A percentile compares a stretch with the other conserved stretches of the same genome.
Conservation (phyloP, 768 basidiomycete genomes). For the Boletus subcaerulescens region DNA sequence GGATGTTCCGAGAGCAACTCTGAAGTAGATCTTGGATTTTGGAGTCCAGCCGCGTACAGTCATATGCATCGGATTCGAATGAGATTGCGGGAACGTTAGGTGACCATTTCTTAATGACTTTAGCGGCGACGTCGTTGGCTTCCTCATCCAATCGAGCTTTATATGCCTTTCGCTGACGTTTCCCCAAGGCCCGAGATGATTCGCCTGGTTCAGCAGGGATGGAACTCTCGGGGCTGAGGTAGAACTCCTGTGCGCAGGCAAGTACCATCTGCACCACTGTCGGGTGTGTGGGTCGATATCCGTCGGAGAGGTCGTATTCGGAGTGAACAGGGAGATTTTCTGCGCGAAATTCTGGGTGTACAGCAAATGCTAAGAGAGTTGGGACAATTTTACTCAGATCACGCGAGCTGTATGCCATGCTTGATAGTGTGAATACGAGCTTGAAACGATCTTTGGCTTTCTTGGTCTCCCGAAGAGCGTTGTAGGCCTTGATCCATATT, state of each 20-base stretch:
- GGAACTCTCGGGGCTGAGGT: background rate
- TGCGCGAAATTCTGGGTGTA: conserved; percentile 1
- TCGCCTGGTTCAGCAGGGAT: background rate
- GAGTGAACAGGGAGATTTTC: conserved; percentile 6
- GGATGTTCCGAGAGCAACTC: background rate
- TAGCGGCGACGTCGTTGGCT: accelerated
- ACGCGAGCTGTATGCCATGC: conserved; percentile 29
- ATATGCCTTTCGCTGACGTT: background rate
- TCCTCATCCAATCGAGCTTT: background rate
- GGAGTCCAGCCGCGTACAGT: background rate
- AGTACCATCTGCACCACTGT: background rate
- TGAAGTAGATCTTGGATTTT: background rate
- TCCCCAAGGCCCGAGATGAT: background rate
- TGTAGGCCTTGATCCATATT: conserved; percentile 29
- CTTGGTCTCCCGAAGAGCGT: conserved; percentile 16
- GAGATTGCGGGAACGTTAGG: background rate
- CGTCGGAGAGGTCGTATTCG: background rate
- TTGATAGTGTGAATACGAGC: conserved; percentile 32
- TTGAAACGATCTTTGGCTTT: conserved; percentile 10
- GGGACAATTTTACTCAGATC: conserved; percentile 12
- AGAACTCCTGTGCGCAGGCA: background rate
- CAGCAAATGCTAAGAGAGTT: conserved; percentile 30
- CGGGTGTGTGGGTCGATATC: background rate
- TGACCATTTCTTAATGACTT: background rate
- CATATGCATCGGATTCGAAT: background rate